phyloP scores from a whole-genome alignment of 805 yeast genomes.

The Metschnikowia kunwiensis region DNA sequence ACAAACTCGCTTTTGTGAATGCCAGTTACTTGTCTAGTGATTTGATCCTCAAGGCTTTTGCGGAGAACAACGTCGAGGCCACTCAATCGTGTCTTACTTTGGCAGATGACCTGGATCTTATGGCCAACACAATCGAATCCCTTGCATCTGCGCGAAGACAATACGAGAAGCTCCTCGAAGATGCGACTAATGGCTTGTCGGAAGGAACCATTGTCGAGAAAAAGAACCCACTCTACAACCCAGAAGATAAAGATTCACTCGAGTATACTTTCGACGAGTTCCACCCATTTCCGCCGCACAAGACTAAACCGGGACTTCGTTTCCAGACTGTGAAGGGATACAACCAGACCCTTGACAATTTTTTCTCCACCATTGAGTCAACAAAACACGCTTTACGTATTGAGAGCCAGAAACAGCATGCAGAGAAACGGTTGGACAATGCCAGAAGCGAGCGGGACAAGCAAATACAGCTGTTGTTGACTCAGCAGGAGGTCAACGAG shows the following conservation, averaged over 20 bases:
- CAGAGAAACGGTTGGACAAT: constrained; percentile 66
- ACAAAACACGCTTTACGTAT: constrained; percentile 70
- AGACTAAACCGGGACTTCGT: constrained; percentile 27
- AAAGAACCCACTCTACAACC: constrained; percentile 49
- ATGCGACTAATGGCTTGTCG: constrained; percentile 29
- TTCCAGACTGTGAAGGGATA: constrained; percentile 58
- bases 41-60: constrained; percentile 59
- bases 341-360: constrained; percentile 76
- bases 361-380: constrained; percentile 82
- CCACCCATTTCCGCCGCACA: constrained; percentile 61
- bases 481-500: constrained; percentile 60
- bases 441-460: constrained; percentile 72
- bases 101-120: constrained; percentile 25
- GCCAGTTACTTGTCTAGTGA: constrained; percentile 78
- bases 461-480: constrained; percentile 63
- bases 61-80: constrained; percentile 46
- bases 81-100: constrained; percentile 33
- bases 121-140: constrained; percentile 35
- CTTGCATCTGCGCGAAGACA: constrained; percentile 47
- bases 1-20: constrained; percentile 64
- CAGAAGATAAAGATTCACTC: constrained; percentile 41
- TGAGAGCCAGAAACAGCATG: constrained; percentile 74
- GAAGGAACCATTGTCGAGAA: constrained; percentile 65
- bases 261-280: constrained; percentile 60
- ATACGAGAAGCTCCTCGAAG: constrained; percentile 36